Percentiles rank a stretch among this genome's conserved stretches.
Conservation (phyloP, 495 filamentous ascomycete species). For the Aspergillus cristatus region DNA sequence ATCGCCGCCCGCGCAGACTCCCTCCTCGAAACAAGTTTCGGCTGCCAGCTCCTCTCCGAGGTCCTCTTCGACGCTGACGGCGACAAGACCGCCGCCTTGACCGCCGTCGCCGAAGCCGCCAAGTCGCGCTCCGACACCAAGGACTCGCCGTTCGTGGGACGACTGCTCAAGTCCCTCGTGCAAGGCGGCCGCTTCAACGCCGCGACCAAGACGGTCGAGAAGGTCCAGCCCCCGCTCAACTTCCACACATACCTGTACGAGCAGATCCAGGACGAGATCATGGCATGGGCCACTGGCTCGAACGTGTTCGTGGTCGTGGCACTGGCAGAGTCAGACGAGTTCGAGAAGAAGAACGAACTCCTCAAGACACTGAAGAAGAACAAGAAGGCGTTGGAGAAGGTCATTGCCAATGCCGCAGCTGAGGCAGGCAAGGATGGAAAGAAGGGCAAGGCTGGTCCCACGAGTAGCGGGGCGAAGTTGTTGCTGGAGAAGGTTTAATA, state of each 20-base stretch:
- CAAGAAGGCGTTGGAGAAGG: constrained; percentile 43
- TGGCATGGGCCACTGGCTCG: constrained; percentile 79
- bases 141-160: constrained; percentile 57
- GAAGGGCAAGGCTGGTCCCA: constrained; percentile 30
- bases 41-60: constrained; percentile 77
- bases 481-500: constrained; percentile 34
- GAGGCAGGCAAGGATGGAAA: constrained; percentile 26
- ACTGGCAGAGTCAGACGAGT: constrained; percentile 71
- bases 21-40: constrained; percentile 65
- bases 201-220: constrained; percentile 54
- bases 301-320: constrained; percentile 76
- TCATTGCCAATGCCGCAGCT: constrained; percentile 16
- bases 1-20: constrained; percentile 58
- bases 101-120: constrained; percentile 61
- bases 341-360: constrained; percentile 55
- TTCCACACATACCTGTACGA: constrained; percentile 75
- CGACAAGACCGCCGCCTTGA: constrained; percentile 59
- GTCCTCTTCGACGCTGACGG: constrained; percentile 68
- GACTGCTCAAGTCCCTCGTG: constrained; percentile 83
- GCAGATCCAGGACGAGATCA: constrained; percentile 59
- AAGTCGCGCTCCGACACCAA: constrained; percentile 49
- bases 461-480: constrained; percentile 35
- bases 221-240: constrained; percentile 63
- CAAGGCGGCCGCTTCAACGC: constrained; percentile 77
- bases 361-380: constrained; percentile 53